A percentile compares a stretch with the other conserved stretches of the same genome.
Conservation (phyloP, 2,329 filamentous ascomycete genomes). For the Sporothrix humicola region DNA sequence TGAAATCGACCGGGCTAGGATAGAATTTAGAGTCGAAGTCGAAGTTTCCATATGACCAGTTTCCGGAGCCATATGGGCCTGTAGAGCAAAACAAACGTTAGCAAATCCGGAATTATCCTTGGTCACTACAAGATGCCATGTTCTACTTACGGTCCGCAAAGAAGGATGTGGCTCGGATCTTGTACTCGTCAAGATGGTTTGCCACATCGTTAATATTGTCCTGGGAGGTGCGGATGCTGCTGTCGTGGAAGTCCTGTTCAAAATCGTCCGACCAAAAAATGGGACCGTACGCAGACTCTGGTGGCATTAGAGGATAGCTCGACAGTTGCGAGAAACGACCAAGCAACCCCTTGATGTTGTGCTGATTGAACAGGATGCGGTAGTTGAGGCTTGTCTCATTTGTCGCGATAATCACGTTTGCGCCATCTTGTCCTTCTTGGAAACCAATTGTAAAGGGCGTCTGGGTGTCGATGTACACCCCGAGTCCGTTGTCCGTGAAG, state of each 20-base stretch:
- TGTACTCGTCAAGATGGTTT: conserved; percentile 43
- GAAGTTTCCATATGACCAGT: conserved; percentile 45
- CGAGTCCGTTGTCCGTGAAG: conserved; percentile 44
- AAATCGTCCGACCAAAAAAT: conserved; percentile 47
- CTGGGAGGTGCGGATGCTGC: conserved; percentile 43
- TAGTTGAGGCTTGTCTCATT: conserved; percentile 43
- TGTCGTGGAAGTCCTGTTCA: conserved; percentile 44
- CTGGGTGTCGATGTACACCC: conserved; percentile 45
- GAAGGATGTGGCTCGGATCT: conserved; percentile 45
- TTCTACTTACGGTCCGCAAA: conserved; percentile 43
- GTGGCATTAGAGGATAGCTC: conserved; percentile 43
- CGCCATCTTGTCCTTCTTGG: conserved; percentile 31
- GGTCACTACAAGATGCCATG: too few species aligned
- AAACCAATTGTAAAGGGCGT: conserved; percentile 45
- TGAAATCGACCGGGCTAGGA: conserved; percentile 43
- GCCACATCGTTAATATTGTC: conserved; percentile 46
- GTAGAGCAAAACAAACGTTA: too few species aligned
- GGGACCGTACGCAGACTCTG: conserved; percentile 44
- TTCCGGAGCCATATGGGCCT: conserved; percentile 45
- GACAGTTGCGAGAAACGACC: conserved; percentile 41
- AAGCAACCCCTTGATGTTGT: conserved; percentile 29
- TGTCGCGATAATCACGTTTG: conserved; percentile 43
- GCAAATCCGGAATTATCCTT: too few species aligned
- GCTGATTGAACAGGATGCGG: conserved; percentile 41
- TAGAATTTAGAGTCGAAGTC: conserved; percentile 47